These are phyloP conservation scores for Pichia sp. DNA, from an alignment of 1,139 yeast genomes.

Conservation along the genomic window DNA sequence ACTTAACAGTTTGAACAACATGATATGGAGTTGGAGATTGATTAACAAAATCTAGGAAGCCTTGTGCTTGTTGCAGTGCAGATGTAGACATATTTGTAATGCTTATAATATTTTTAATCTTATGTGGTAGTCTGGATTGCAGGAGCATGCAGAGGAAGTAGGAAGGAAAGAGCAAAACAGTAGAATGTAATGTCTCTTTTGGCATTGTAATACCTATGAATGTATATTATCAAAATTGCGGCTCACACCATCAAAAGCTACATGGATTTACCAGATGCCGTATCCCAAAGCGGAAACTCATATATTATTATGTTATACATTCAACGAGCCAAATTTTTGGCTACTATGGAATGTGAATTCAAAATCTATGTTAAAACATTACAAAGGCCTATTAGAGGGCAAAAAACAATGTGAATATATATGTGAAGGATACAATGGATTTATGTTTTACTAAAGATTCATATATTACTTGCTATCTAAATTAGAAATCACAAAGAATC, in stretches of 20 bases:
- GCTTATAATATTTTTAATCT: no score
- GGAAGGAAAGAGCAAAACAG: no score
- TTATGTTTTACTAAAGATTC: neutral
- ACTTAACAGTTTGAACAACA: slow-evolving; percentile 66
- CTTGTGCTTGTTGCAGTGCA: slow-evolving; percentile 38
- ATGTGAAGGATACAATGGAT: neutral
- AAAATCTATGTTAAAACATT: no score
- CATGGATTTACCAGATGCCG: neutral
- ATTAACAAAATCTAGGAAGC: slow-evolving; percentile 73
- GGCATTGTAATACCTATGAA: no score
- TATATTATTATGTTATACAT: neutral
- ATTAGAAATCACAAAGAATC: slow-evolving; percentile 58
- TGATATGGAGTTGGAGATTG: slow-evolving; percentile 93
- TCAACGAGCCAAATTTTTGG: neutral
- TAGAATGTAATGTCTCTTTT: no score
- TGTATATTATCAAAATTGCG: no score
- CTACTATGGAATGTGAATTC: no score
- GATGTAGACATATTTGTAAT: slow-evolving; percentile 10
- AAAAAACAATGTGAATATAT: no score
- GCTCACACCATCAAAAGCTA: no score
- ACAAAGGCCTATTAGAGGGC: no score
- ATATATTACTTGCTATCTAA: no score
- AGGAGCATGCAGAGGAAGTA: no score
- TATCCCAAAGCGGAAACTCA: neutral
- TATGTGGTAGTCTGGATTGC: neutral